A percentile compares a stretch with the other conserved stretches of the same genome.
Evolutionary conservation across 805 yeast genomes (phyloP).

Genomic region (Candida nanaspora): DNA sequence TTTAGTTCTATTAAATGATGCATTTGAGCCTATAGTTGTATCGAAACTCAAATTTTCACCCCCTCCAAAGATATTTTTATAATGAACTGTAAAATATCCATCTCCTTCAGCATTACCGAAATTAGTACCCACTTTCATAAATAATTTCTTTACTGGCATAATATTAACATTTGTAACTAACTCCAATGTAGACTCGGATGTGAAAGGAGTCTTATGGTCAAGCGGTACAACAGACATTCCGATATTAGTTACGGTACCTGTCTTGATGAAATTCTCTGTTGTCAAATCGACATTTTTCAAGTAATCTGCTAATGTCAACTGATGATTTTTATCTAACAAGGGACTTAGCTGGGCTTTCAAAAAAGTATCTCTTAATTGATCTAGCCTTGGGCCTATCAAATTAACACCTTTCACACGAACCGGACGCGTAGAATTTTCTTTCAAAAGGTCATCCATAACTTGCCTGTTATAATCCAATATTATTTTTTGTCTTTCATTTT

Average conservation of each 20-base stretch:
- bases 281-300: conserved; percentile 35
- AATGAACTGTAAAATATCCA: conserved; percentile 76
- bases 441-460: conserved; percentile 21
- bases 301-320: conserved; percentile 32
- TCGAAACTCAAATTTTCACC: conserved; percentile 46
- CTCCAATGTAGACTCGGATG: conserved; percentile 17
- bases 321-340: conserved; percentile 26
- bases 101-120: conserved; percentile 97
- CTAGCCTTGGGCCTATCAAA: conserved; percentile 18
- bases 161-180: conserved; percentile 21
- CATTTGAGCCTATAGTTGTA: conserved; percentile 33
- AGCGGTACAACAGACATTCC: conserved; percentile 24
- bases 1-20: conserved; percentile 40
- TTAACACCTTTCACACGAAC: conserved; percentile 37
- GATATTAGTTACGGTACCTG: conserved; percentile 37
- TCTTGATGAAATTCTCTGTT: conserved; percentile 34
- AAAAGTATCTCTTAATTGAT: conserved; percentile 33
- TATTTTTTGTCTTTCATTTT: neutral
- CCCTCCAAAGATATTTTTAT: conserved; percentile 51
- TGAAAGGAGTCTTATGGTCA: conserved; percentile 8
- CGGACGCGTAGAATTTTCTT: conserved; percentile 30
- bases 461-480: conserved; percentile 17
- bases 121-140: conserved; percentile 90
- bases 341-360: conserved; percentile 41
- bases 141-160: conserved; percentile 60